These are phyloP conservation scores for Tetrapisispora arboricola DNA, from an alignment of 805 yeast species.

Conservation along the genomic window DNA sequence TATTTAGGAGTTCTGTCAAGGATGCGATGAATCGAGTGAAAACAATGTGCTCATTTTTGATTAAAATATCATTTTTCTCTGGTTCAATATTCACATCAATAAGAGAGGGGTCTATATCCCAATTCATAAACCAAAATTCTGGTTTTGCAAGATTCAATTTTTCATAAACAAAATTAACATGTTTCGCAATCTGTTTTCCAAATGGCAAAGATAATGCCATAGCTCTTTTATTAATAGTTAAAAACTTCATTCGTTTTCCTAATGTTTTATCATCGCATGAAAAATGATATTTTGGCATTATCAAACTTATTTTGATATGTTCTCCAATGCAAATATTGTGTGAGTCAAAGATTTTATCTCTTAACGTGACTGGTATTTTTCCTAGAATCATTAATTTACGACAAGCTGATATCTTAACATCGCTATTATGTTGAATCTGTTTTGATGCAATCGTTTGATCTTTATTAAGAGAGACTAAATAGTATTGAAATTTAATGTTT, in stretches of 20 bases:
- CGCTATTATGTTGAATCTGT: constrained; percentile 9
- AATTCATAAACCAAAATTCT: constrained; percentile 28
- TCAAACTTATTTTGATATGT: constrained; percentile 8
- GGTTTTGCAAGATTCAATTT: constrained; percentile 23
- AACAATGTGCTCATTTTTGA: constrained; percentile 8
- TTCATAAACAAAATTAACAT: constrained; percentile 19
- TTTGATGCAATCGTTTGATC: constrained; percentile 10
- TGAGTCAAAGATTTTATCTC: constrained; percentile 7
- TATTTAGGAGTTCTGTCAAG: not conserved
- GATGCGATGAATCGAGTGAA: not conserved
- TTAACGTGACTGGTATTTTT: constrained; percentile 6
- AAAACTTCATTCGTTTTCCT: constrained; percentile 18
- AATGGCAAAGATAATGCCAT: constrained; percentile 23
- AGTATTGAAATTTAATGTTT: constrained; percentile 25
- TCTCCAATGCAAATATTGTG: constrained; percentile 6
- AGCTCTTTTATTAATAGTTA: constrained; percentile 30
- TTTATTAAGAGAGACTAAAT: constrained; percentile 13
- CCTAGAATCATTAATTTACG: constrained; percentile 7
- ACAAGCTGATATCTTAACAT: not conserved
- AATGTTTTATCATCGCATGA: constrained; percentile 15
- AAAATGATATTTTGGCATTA: constrained; percentile 31
- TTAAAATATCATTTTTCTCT: constrained; percentile 33
- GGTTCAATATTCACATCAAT: constrained; percentile 38
- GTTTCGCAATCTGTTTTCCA: constrained; percentile 24
- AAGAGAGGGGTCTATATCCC: constrained; percentile 14